Percentiles rank a stretch among this genome's conserved stretches.
phyloP scores from a whole-genome alignment of 2,329 filamentous ascomycete species.

The Corinectria fuckeliana region DNA sequence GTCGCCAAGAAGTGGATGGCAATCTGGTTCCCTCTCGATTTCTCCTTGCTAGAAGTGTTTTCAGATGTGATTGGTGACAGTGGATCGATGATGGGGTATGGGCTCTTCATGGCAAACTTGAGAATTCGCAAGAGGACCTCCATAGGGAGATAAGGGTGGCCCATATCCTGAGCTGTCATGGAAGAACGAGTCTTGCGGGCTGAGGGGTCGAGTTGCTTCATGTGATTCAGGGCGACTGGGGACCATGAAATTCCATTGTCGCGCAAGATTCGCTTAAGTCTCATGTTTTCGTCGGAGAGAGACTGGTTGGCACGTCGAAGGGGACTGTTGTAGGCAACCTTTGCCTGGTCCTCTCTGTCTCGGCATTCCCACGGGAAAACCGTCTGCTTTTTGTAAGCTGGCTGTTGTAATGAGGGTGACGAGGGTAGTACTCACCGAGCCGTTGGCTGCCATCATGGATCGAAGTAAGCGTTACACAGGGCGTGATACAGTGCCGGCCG shows the following conservation, averaged over 20 bases:
- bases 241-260: conserved; percentile 61
- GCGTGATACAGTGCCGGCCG: conserved; percentile 5
- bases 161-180: conserved; percentile 37
- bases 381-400: conserved; percentile 33
- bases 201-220: conserved; percentile 41
- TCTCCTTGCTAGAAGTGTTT: conserved; percentile 52
- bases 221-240: conserved; percentile 43
- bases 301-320: conserved; percentile 54
- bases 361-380: conserved; percentile 57
- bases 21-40: conserved; percentile 53
- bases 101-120: conserved; percentile 57
- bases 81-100: conserved; percentile 60
- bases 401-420: background rate
- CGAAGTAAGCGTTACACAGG: conserved; percentile 11
- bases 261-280: conserved; percentile 58
- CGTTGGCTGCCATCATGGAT: conserved; percentile 28
- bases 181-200: conserved; percentile 44
- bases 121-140: conserved; percentile 61
- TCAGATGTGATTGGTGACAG: conserved; percentile 53
- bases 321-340: conserved; percentile 55
- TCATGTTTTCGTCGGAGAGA: conserved; percentile 56
- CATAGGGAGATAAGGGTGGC: conserved; percentile 54
- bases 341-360: conserved; percentile 59
- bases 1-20: conserved; percentile 61
- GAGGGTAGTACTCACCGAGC: conserved; percentile 25